Base-by-base conservation (phyloP, 805 yeast species). In the Zygotorulaspora danielsina region DNA sequence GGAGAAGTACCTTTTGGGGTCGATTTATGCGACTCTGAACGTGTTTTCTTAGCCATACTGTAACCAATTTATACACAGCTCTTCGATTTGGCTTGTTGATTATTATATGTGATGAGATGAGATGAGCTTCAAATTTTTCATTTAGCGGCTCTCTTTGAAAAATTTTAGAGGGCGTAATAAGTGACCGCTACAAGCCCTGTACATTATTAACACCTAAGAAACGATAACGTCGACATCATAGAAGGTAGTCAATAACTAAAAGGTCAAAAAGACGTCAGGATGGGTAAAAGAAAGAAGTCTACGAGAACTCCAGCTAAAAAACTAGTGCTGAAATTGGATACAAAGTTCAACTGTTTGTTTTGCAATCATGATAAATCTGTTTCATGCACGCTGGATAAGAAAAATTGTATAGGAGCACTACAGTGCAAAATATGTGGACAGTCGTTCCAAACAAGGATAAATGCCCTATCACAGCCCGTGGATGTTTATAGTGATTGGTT, bases 401-500 rank as follows among this genome's bases (percentile, higher is more conserved):
- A 83, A 62, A 72, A 81, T 46, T 80, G 84, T 42, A 73, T 90
- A 32, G 98, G 97, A 16, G 78, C 82, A 17, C 65, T 93, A 43
- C 79, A 76, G 47, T 90, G 98, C 63, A 93, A 93, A 59, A 82
- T 88, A 22, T 90, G 98, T 61, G 97, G 97, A 0, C 97, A 89
- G 62, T 75, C 78, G 26, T 90, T 93, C 69, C 97, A 89, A 61
- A 78, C 95, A 3, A 78, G 88, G 33, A 86, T 89, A 51, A 86
- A 86, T 61, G 76, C 67, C 1, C 50, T 70, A 11, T 78, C 87
- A 11, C 96, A 85, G 42, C 96, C 98, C 0, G 88, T 90, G 29
- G 98, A 90, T 65, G 84, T 90, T 11, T 90, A 90, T 59, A 82
- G 95, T 34, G 97, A 90, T 61, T 90, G 98, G 98, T 87, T 87